Base-by-base conservation (phyloP, 768 basidiomycete genomes). In the Daedaleopsis sinensis region DNA sequence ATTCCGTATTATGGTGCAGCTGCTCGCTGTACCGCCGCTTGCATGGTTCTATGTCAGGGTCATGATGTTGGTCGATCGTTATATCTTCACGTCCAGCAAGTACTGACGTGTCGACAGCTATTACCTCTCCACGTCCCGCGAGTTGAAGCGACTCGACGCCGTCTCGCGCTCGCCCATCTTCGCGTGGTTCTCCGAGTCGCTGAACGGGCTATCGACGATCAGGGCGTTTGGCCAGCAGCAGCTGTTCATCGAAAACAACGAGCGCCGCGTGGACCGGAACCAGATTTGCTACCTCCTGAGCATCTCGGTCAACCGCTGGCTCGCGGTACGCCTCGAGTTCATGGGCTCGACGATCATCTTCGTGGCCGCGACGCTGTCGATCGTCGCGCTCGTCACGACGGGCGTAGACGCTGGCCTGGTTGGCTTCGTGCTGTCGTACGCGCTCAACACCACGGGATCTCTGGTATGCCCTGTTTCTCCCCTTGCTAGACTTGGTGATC, bases 91-190 rank as follows among this genome's bases (percentile, higher is more conserved):
- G 10, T 24, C 6, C 23, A 35, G 23, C 15, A 55, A 32, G 10
- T 13, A 9, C 5, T 37, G 16, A 11, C 23, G 8, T 52, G 36
- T 1, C 23, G 36, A 1, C 65, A 94, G 92, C 46, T 96, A 96
- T 73, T 95, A 95, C 71, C 83, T 95, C 9, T 80, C 91, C 3
- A 94, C 93, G 0, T 92, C 90, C 1, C 87, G 93, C 24, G 93
- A 95, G 71, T 81, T 95, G 24, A 94, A 95, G 72, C 90, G 93
- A 15, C 80, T 96, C 15, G 93, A 95, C 65, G 90, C 94, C 0
- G 89, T 93, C 24, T 93, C 93, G 6, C 87, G 91, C 42, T 93
- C 92, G 0, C 95, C 96, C 1, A 93, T 98, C 60, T 96, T 96
- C 72, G 89, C 89, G 0, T 91, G 89, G 87, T 93, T 93, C 71